Evolutionary conservation across 352 stramenopile species (phyloP), one percentile per base, ranked within the genome.

Genomic region (Pythium folliculosum): DNA sequence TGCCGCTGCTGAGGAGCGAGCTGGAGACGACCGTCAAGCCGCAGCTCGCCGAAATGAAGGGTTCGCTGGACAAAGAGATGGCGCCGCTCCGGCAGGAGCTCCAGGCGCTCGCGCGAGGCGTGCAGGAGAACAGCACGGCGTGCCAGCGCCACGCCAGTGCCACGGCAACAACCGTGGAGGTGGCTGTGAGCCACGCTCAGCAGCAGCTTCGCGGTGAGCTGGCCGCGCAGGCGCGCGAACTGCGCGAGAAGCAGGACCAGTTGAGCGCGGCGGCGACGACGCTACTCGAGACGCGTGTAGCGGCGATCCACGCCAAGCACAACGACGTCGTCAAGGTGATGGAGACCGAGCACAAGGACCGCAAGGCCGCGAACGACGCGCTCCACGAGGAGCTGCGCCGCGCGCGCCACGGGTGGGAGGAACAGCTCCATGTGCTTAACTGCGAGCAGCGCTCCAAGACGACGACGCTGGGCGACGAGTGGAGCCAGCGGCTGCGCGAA

Each of bases 281-380:
- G 1, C 19, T 62, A 10, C 7, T 63, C 6, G 69, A 75, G 1
- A 54, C 44, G 3, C 56, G 51, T 0, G 35, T 70, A 5, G 25
- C 50, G 27, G 51, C 48, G 9, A 32, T 69, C 14, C 67, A 70
- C 21, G 49, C 16, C 21, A 66, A 60, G 32, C 44, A 57, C 53
- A 65, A 66, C 7, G 63, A 76, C 3, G 19, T 76, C 35, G n/a
- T 49, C 5, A 76, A 69, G 22, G 30, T 38, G 1, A 30, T 71
- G n/a, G 69, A 76, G 40, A 25, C 23, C 13, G 82, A 91, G 48
- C 75, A 85, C 58, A 77, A 74, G 30, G 82, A 91, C 27, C 62
- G 80, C 12, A 88, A 83, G 32, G 22, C 67, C 30, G 51, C 61
- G 5, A 17, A 85, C 2, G 78, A 88, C 9, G 40, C 57, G 0